Evolutionary conservation across 1,284 basidiomycete genomes (phyloP).

Genomic region (Ceratobasidium sp.): DNA sequence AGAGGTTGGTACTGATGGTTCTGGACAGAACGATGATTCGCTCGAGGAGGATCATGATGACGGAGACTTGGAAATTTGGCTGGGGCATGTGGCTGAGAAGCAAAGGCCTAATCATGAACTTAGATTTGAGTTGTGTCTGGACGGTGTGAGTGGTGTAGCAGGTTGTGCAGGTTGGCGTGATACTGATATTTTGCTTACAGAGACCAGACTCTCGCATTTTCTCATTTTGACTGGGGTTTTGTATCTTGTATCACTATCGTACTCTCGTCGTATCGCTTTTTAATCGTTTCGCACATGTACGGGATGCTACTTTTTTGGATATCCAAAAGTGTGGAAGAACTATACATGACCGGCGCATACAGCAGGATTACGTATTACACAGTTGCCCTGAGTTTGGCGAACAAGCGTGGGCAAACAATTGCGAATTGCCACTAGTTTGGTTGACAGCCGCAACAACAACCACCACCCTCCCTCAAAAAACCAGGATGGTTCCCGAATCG

Average conservation of each 20-base stretch:
- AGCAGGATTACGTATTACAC: conserved; percentile 19
- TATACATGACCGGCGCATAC: conserved; percentile 42
- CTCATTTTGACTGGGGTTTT: neutral
- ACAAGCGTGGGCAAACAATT: conserved; percentile 15
- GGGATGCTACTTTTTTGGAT: neutral
- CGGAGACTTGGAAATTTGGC: conserved; percentile 34
- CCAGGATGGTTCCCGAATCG: conserved; percentile 31
- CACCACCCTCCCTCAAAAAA: conserved; percentile 29
- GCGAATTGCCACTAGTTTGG: conserved; percentile 30
- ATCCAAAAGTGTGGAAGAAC: neutral
- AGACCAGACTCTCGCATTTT: conserved; percentile 33
- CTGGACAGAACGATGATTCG: conserved; percentile 29
- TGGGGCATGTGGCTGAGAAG: conserved; percentile 13
- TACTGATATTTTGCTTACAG: neutral
- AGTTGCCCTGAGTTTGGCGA: neutral
- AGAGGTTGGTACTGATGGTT: neutral
- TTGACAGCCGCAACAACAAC: conserved; percentile 41
- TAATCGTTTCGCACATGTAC: neutral
- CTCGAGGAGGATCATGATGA: conserved; percentile 36
- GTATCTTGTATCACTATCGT: neutral
- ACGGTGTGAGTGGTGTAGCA: conserved; percentile 3
- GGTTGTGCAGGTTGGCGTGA: neutral
- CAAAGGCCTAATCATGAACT: neutral
- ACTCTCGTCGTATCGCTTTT: neutral
- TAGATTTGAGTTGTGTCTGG: neutral